Conservation (phyloP, 2,329 filamentous ascomycete species). For the Talaromyces islandicus region DNA sequence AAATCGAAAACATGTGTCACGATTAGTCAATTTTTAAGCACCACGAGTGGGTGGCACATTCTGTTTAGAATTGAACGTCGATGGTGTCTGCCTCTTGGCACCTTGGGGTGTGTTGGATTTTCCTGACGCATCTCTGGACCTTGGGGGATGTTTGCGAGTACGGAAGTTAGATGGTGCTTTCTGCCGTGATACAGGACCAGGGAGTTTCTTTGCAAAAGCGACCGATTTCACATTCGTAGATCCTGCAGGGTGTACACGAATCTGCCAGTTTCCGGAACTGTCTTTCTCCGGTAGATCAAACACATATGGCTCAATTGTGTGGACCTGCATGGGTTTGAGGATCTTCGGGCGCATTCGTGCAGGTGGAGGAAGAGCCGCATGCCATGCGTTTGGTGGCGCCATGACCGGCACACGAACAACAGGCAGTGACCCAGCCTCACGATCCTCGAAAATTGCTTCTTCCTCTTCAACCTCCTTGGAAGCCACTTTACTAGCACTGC, state of each 20-base stretch:
- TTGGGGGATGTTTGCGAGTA: constrained; percentile 23
- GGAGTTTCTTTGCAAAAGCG: constrained; percentile 28
- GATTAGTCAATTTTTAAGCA: not conserved
- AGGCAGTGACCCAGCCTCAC: constrained; percentile 73
- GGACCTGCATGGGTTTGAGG: constrained; percentile 50
- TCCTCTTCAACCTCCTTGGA: constrained; percentile 70
- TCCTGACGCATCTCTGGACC: constrained; percentile 23
- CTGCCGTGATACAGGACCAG: constrained; percentile 18
- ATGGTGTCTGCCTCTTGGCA: constrained; percentile 22
- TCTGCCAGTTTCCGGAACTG: constrained; percentile 29
- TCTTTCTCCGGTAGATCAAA: constrained; percentile 36
- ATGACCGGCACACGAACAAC: constrained; percentile 61
- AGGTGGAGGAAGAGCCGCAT: constrained; percentile 43
- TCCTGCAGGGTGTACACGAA: constrained; percentile 45
- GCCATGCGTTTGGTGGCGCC: constrained; percentile 59
- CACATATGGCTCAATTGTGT: constrained; percentile 40
- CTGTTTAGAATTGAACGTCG: constrained; percentile 16
- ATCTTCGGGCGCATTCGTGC: constrained; percentile 38
- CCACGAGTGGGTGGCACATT: constrained; percentile 15
- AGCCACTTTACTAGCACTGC: constrained; percentile 42
- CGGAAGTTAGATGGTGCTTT: constrained; percentile 23
- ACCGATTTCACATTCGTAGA: constrained; percentile 38
- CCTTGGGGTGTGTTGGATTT: constrained; percentile 11
- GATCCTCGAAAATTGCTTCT: constrained; percentile 74
- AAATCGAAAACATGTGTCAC: not conserved